Base-by-base conservation (phyloP, 2,329 filamentous ascomycete genomes). In the Diaporthe vaccinii region DNA sequence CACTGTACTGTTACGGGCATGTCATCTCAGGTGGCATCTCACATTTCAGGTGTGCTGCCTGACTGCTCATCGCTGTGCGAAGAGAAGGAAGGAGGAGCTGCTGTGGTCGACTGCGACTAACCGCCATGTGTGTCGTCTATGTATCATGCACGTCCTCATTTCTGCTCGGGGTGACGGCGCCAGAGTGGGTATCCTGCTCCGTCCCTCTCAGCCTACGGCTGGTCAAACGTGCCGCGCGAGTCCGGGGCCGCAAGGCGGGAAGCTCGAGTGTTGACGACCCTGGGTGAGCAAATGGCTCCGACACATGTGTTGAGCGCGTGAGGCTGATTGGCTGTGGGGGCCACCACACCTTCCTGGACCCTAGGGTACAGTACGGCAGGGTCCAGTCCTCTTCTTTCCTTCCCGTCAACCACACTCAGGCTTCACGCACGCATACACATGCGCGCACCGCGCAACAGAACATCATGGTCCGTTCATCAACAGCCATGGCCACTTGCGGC, bases 281-380 rank as follows among this genome's bases (percentile, higher is more conserved):
- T 41, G 46, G 58, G 39, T 55, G 39, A 57, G 39, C 73, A 72
- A 74, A 75, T 75, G 68, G 75, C 75, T 69, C 39, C 28, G 49
- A 76, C 75, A 76, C 75, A 76, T 76, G 75, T 49, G 39, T 51
- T 28, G 36, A 69, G 73, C 6, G 28, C 44, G 17, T 20, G 73
- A 73, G 53, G 67, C 75, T 76, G 75, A 76, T 76, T 76, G 75
- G 72, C 31, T 41, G 62, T 49, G 36, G 10, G 15, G 34, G n/a
- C 41, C 17, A 57, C 59, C 44, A 25, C 65, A 41, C 31, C 53
- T 28, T 17, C 31, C 31, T 25, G 61, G 57, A 22, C 58, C 74
- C 67, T 75, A 53, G 10, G 31, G 44, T 22, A 46, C 44, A 22
- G 7, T 20, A 46, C 44, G 44, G 28, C 49, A 59, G 74, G 17